Percentiles rank a stretch among this genome's conserved stretches.
Evolutionary conservation across 768 basidiomycete species (phyloP).

Genomic region (Mycena indigotica): DNA sequence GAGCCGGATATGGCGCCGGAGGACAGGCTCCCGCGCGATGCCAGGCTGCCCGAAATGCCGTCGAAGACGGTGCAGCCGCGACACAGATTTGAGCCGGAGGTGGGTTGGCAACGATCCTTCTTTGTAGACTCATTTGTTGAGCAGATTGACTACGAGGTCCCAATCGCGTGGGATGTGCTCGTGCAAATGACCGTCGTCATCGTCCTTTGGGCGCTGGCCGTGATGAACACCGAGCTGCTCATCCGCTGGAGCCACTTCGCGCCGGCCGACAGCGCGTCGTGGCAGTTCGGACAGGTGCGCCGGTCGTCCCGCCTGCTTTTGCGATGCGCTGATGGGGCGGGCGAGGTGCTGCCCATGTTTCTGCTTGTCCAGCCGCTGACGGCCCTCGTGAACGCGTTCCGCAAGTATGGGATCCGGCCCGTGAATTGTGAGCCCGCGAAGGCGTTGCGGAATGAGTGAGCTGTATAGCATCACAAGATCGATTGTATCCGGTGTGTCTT

Average conservation of each 20-base stretch:
- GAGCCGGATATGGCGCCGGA: neutral
- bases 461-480: too few relatives aligned
- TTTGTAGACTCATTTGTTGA: neutral
- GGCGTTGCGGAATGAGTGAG: too few relatives aligned
- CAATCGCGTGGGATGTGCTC: conserved; percentile 19
- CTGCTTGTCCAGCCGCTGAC: conserved; percentile 18
- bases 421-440: neutral
- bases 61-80: neutral
- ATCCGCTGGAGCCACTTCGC: conserved; percentile 18
- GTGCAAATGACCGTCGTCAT: conserved; percentile 14
- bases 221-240: conserved; percentile 26
- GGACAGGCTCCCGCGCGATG: neutral
- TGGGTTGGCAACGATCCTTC: neutral
- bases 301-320: neutral
- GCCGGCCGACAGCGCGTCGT: conserved; percentile 5
- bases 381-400: conserved; percentile 21
- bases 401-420: conserved; percentile 17
- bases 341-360: conserved; percentile 26
- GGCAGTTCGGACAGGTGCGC: conserved; percentile 27
- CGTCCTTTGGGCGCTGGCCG: conserved; percentile 20
- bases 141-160: conserved; percentile 19
- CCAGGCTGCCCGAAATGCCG: neutral
- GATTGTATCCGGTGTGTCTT: too few relatives aligned
- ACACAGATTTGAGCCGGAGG: neutral
- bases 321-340: neutral